Conservation (phyloP, 805 yeast genomes). For the Candida oleophila region DNA sequence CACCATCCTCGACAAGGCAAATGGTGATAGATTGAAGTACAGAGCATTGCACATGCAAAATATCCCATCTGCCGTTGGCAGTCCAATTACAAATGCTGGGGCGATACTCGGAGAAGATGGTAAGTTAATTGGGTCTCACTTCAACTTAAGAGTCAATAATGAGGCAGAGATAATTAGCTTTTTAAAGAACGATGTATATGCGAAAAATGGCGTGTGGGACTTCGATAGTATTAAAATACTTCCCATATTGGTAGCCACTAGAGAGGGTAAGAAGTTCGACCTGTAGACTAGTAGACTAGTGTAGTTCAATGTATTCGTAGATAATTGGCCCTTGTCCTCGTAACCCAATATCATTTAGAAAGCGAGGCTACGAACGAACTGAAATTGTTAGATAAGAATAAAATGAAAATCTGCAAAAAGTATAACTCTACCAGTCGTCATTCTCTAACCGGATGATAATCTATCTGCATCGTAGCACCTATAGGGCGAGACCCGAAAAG, state of each 20-base stretch:
- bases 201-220: conserved; percentile 67
- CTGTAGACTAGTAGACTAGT: no score
- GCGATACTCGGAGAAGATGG: conserved; percentile 27
- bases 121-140: conserved; percentile 59
- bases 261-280: conserved; percentile 9
- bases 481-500: no score
- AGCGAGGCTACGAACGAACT: no score
- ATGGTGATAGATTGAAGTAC: conserved; percentile 45
- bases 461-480: no score
- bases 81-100: conserved; percentile 47
- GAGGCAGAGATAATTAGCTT: conserved; percentile 58
- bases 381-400: no score
- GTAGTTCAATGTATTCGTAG: no score
- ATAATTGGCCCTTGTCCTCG: no score
- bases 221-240: conserved; percentile 49
- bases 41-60: conserved; percentile 51
- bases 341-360: no score
- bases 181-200: conserved; percentile 56
- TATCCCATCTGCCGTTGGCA: conserved; percentile 41
- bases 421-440: no score
- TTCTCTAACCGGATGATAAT: no score
- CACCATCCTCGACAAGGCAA: conserved; percentile 61
- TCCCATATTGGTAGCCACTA: conserved; percentile 40
- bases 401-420: no score
- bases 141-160: conserved; percentile 56